Evolutionary conservation across 495 filamentous ascomycete genomes (phyloP), one percentile per base, ranked within the genome.

Genomic region (Annulohypoxylon nitens): DNA sequence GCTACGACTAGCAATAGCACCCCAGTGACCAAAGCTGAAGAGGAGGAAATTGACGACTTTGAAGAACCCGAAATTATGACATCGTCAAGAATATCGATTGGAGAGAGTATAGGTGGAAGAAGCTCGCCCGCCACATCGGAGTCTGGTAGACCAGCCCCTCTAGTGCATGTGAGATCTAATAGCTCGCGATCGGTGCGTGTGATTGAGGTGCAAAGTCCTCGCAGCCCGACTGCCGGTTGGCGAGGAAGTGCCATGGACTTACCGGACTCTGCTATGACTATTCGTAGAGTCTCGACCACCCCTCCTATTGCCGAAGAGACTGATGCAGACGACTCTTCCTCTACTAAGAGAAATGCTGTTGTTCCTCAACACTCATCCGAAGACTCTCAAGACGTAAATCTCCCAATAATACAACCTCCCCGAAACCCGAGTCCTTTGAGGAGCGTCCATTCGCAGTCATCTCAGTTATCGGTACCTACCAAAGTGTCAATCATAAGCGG

Each of bases 41-140:
- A 76, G 10, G 81, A 83, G 5, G 82, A 83, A 23, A 77, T 81
- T 18, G 84, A 86, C 18, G 79, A 83, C 8, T 79, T 83, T 23
- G 85, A 87, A 70, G 86, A 87, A 69, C 82, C 86, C 14, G 79
- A 86, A 66, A 87, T 89, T 63, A 75, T 88, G 67, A 87, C 84
- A 4, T 87, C 86, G 0, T 86, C 86, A 25, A 78, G 87, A 36
- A 77, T 88, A n/a, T 89, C 87, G 1, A 84, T 89, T 39, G 81
- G 83, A 58, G 85, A 84, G 47, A 78, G 80, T 1, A 84, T 89
- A 45, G 81, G 83, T 53, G 85, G 84, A 45, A 78, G 80, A 68
- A 75, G 78, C 8, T 84, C 84, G 6, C 81, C 83, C 10, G 62
- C 83, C 7, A 74, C 73, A 1, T 83, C 84, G 2, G 82, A 84